These are phyloP conservation scores for Mycena citricolor DNA, from an alignment of 1,284 basidiomycete species.

Conservation along the genomic window DNA sequence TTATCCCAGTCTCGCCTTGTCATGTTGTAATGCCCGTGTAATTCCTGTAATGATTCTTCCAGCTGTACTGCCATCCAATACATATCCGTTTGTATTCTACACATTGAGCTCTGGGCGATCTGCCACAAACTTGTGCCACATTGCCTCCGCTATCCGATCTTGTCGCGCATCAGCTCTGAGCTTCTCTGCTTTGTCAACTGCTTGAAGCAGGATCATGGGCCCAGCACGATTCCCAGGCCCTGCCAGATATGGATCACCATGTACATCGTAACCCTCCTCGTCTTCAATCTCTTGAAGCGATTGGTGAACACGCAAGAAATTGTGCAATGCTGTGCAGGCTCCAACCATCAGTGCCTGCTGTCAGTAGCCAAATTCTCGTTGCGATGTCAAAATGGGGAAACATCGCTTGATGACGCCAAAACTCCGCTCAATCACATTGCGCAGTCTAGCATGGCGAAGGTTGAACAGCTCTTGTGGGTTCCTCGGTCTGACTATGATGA, in stretches of 20 bases:
- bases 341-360: conserved; percentile 25
- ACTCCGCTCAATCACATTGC: conserved; percentile 33
- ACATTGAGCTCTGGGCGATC: conserved; percentile 3
- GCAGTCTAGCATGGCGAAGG: conserved; percentile 28
- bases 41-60: too few species aligned
- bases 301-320: conserved; percentile 30
- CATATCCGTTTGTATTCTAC: too few species aligned
- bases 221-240: not conserved
- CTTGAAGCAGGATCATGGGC: not conserved
- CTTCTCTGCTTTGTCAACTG: conserved; percentile 5
- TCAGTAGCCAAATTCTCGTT: conserved; percentile 22
- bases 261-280: conserved; percentile 11
- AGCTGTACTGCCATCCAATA: too few species aligned
- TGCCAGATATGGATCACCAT: conserved; percentile 10
- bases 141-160: conserved; percentile 7
- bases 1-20: too few species aligned
- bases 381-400: conserved; percentile 22
- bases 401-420: conserved; percentile 35
- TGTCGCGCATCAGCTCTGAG: conserved; percentile 2
- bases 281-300: conserved; percentile 1
- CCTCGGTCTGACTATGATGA: conserved; percentile 29
- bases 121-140: conserved; percentile 10
- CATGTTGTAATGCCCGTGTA: too few species aligned
- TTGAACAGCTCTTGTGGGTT: conserved; percentile 35
- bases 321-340: conserved; percentile 28